Evolutionary conservation across 2,329 filamentous ascomycete genomes (phyloP).

Genomic region (Fusarium hainanense): DNA sequence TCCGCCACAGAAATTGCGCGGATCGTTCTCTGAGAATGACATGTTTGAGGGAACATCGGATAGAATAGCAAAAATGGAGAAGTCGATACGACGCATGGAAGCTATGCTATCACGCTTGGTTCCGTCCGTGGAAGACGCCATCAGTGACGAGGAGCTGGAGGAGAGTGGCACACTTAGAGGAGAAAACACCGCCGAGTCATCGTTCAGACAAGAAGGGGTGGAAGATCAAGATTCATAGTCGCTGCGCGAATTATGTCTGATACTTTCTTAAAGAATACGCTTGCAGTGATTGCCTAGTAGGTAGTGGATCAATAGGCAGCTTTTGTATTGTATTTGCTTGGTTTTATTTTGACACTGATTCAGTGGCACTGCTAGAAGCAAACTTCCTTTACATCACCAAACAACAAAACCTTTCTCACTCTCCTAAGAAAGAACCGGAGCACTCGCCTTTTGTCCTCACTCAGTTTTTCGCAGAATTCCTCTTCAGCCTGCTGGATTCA

Average conservation of each 20-base stretch:
- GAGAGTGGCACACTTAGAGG: conserved; percentile 47
- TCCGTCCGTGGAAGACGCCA: conserved; percentile 45
- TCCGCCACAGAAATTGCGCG: conserved; percentile 57
- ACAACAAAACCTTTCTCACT: not conserved
- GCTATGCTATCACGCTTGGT: conserved; percentile 57
- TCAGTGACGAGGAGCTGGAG: conserved; percentile 43
- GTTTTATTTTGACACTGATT: conserved; percentile 15
- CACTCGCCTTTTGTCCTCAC: not conserved
- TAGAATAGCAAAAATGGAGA: conserved; percentile 63
- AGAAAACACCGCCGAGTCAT: conserved; percentile 48
- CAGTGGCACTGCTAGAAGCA: conserved; percentile 10
- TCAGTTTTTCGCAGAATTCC: not conserved
- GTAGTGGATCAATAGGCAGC: conserved; percentile 1
- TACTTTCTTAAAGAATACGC: not conserved
- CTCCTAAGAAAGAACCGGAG: not conserved
- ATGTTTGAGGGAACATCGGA: conserved; percentile 58
- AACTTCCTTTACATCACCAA: not conserved
- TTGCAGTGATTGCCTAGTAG: not conserved
- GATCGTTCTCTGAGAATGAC: conserved; percentile 60
- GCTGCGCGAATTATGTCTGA: conserved; percentile 13
- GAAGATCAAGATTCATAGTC: conserved; percentile 12
- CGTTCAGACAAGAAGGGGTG: conserved; percentile 34
- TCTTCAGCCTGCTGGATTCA: not conserved
- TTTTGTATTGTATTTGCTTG: conserved; percentile 5
- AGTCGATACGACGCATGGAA: conserved; percentile 61